A percentile compares a stretch with the other conserved stretches of the same genome.
These are phyloP conservation scores for Fusarium robinianum DNA, from an alignment of 2,329 filamentous ascomycete species.

Conservation along the genomic window DNA sequence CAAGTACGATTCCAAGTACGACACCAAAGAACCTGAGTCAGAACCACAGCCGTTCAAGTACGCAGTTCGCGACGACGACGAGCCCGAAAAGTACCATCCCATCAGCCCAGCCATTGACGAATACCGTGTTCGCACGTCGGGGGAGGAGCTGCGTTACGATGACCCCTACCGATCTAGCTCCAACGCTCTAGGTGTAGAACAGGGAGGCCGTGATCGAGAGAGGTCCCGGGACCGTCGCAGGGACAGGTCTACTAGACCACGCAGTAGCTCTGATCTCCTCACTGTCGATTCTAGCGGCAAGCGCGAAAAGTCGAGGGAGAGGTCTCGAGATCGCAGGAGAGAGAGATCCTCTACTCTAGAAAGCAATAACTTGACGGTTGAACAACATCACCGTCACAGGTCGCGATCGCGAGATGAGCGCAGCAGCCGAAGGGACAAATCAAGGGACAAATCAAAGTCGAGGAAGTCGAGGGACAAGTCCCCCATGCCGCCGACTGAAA, in stretches of 20 bases:
- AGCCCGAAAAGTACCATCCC: constrained; percentile 11
- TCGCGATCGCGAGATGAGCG: constrained; percentile 27
- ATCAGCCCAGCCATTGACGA: constrained; percentile 26
- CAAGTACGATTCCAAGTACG: not conserved
- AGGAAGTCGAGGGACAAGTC: constrained; percentile 49
- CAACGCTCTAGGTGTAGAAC: constrained; percentile 51
- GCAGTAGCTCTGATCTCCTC: constrained; percentile 31
- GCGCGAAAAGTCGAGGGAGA: constrained; percentile 34
- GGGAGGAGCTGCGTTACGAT: constrained; percentile 32
- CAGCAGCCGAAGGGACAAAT: constrained; percentile 43
- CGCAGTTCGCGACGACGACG: constrained; percentile 18
- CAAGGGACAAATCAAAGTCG: constrained; percentile 48
- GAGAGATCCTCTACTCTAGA: constrained; percentile 31
- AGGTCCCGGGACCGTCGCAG: constrained; percentile 42
- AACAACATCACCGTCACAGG: constrained; percentile 26
- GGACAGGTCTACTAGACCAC: constrained; percentile 31
- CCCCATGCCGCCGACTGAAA: constrained; percentile 52
- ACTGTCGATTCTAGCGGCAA: constrained; percentile 29
- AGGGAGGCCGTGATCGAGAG: constrained; percentile 42
- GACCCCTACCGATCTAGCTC: constrained; percentile 46
- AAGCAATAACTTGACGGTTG: constrained; percentile 17
- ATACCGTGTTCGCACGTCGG: constrained; percentile 25
- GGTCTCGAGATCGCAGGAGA: constrained; percentile 26
- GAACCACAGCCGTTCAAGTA: constrained; percentile 21
- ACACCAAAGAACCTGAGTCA: constrained; percentile 16